These are phyloP conservation scores for Cladosporium sp. DNA, from an alignment of 2,329 filamentous ascomycete genomes.

Conservation along the genomic window DNA sequence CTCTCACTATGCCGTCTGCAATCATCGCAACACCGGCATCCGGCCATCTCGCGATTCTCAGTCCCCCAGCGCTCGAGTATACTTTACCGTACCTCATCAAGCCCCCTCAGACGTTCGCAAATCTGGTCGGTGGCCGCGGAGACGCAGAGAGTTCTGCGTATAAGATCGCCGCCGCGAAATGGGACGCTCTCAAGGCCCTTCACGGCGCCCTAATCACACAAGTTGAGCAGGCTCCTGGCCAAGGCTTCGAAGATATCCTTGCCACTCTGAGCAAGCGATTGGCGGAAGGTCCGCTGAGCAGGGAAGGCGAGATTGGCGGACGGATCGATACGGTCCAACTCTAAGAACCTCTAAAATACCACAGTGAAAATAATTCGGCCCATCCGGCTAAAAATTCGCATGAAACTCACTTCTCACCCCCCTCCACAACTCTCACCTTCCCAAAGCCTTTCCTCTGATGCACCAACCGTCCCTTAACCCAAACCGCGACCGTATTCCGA, in stretches of 20 bases:
- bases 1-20: conserved; percentile 17
- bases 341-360: conserved; percentile 12
- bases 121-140: conserved; percentile 52
- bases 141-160: conserved; percentile 53
- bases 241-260: conserved; percentile 36
- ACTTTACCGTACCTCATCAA: conserved; percentile 53
- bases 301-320: conserved; percentile 36
- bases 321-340: conserved; percentile 42
- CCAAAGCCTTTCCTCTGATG: conserved; percentile 45
- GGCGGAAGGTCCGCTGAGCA: conserved; percentile 38
- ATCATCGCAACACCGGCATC: conserved; percentile 29
- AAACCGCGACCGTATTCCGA: conserved; percentile 79
- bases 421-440: no score
- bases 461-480: conserved; percentile 79
- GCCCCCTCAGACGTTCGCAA: conserved; percentile 50
- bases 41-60: conserved; percentile 47
- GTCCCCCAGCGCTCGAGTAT: conserved; percentile 44
- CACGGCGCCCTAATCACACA: conserved; percentile 38
- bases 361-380: no score
- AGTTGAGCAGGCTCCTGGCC: conserved; percentile 23
- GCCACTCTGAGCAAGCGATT: conserved; percentile 37
- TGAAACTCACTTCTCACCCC: no score
- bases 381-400: no score
- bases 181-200: conserved; percentile 49
- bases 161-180: conserved; percentile 52